Evolutionary conservation across 257 asterid genomes (phyloP), one percentile per base, ranked within the genome.

Genomic region (Forsythia suspensa): DNA sequence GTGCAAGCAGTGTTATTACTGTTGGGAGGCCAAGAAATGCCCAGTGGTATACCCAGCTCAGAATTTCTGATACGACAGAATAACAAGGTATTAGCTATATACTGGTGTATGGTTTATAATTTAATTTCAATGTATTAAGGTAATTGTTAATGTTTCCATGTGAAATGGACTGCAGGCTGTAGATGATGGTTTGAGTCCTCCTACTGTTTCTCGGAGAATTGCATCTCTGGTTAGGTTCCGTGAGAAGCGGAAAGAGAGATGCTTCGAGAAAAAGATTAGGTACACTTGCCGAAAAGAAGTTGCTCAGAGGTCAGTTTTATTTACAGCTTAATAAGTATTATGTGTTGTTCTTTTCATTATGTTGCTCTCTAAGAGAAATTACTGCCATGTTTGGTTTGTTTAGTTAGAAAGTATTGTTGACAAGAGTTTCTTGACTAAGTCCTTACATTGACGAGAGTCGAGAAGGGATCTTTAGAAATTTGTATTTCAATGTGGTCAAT

Each of bases 201-300:
- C 85, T 55, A 77, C 65, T 76, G 38, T 51, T 71, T 81, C 89
- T 75, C 79, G 74, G 65, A 84, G 89, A 84, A 73, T 71, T 20
- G 88, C 88, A 16, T 88, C 90, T 61, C 74, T 88, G 70, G 86
- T 82, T 80, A 85, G 90, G 44, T 88, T 88, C 79, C 82, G 90
- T 52, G 90, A 86, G 86, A 88, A 86, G 83, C 75, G 86, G 80
- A 88, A 86, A 77, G 90, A 81, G 80, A 79, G 92, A 77, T 84
- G 89, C 82, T 88, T 88, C 79, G 92, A 82, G 18, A 88, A 82
- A 82, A 88, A 80, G 84, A 86, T 84, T 77, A 79, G 87, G 69
- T 86, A 88, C 83, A 68, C 84, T 72, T 79, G 85, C 82, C 76
- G 92, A 68, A 88, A 86, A 81, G 92, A 88, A 80, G 89, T 88